Base-by-base conservation (phyloP, 176 grass and related monocot species). In the Poa annua region DNA sequence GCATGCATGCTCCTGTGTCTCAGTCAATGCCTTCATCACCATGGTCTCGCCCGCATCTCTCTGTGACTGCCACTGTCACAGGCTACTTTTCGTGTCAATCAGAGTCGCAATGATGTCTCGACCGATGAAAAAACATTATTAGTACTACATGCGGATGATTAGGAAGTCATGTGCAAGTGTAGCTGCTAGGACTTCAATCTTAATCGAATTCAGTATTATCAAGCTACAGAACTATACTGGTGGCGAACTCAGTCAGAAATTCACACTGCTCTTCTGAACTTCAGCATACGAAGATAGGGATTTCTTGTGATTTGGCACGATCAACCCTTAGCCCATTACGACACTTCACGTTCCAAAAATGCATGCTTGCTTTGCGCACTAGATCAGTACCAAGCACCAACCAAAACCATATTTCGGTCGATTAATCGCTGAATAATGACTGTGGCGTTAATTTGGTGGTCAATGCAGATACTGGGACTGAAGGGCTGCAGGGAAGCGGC, bases 401-500 rank as follows among this genome's bases (percentile, higher is more conserved):
- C 19, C 19, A 74, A 74, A 48, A 56, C 53, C 8, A 56, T 7
- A 21, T 9, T 7, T 1, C 3, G 16, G 7, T 19, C 0, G 48
- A 35, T 19, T 34, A 29, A 33, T 48, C 17, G 11, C 41, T 13
- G 39, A 63, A 25, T 32, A 47, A 25, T 74, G 21, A 72, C 26
- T 19, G 20, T n/a, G 47, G 25, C 19, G 16, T 64, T 29, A 29
- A 29, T 29, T 34, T 53, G 86, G 11, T 49, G 35, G 48, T 84
- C 25, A 12, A 50, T 89, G 64, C 91, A 97, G 94, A 91, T 97
- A 59, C 36, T 88, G 65, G 81, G 89, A 35, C 68, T 94, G 19
- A 97, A 94, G 80, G 91, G 94, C 44, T 50, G 44, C 44, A 92
- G 94, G 75, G 91, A 88, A 71, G 85, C 89, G 41, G 88, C 81